A percentile compares a stretch with the other conserved stretches of the same genome.
Evolutionary conservation across 2,329 filamentous ascomycete genomes (phyloP).

Genomic region (Dactylellina cionopaga): DNA sequence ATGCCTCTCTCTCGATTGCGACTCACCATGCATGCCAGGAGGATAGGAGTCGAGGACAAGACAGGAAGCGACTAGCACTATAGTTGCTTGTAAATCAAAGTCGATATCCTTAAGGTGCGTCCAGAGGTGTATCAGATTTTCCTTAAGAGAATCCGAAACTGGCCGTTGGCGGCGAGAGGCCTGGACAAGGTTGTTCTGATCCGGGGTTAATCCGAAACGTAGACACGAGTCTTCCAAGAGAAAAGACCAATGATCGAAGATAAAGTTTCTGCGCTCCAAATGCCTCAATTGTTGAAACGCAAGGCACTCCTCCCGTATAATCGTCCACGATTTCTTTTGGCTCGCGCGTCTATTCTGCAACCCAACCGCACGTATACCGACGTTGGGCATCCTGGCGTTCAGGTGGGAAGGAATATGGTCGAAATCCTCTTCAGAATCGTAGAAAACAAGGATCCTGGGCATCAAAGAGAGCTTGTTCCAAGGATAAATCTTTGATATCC

Average conservation of each 20-base stretch:
- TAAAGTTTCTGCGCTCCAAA: conserved; percentile 3
- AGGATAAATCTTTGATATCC: background rate
- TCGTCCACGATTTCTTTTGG: background rate
- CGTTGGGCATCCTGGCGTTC: no score
- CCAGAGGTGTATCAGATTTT: conserved; percentile 5
- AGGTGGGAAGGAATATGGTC: background rate
- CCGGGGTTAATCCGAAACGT: background rate
- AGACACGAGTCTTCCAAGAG: conserved; percentile 13
- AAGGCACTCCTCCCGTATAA: conserved; percentile 8
- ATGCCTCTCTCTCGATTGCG: background rate
- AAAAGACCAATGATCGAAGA: conserved; percentile 8
- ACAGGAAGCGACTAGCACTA: background rate
- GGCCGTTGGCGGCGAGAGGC: background rate
- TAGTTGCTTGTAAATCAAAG: background rate
- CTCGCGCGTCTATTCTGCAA: background rate
- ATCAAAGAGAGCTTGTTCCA: background rate
- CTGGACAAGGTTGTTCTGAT: conserved; percentile 4
- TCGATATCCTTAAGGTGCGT: background rate
- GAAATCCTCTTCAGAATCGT: background rate
- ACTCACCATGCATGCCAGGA: conserved; percentile 22
- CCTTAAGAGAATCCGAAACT: background rate
- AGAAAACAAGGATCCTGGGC: background rate
- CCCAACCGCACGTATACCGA: no score
- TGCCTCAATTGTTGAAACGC: conserved; percentile 9
- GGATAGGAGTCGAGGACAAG: conserved; percentile 11